Evolutionary conservation across 129 eudicot genomes (phyloP), one percentile per base, ranked within the genome.

Genomic region (Arctium minus): DNA sequence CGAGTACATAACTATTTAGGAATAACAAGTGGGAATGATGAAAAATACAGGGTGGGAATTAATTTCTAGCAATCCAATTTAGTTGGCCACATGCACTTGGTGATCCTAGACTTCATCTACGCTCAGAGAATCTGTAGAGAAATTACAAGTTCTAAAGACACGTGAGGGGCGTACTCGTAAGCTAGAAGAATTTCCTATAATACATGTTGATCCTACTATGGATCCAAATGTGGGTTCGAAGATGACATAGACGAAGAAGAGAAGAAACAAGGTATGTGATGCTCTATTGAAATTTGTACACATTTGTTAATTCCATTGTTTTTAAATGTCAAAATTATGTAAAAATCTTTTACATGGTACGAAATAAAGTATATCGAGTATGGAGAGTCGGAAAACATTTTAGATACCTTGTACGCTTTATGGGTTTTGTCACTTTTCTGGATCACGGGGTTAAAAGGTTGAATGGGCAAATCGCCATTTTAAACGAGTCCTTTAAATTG

Each of bases 221-320:
- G 27, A 22, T 22, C 27, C 95, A 77, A 86, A 88, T 74, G 82
- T 46, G 93, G 83, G 80, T 96, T 97, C 32, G 97, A 94, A 18
- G 97, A 94, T 5, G 87, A 85, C 35, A 92, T 91, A 72, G 77
- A 69, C 62, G 93, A 93, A 64, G 81, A 90, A 27, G 79, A 56
- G 83, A 88, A 64, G 56, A 91, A 87, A 89, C 90, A 85, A 93
- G 97, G 97, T 93, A 74, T 75, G 76, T 74, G 8, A 11, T 35
- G 29, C 32, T 74, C 40, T 74, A 7, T 17, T 27, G 18, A 31
- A 73, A 12, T 11, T 29, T 38, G 2, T 2, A 5, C n/a, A 12
- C 8, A 12, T 11, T 18, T 35, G 6, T 53, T 76, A 50, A 13
- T 50, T 13, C 62, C 17, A 50, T 40, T 40, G 38, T 35, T 35